Base-by-base conservation (phyloP, 2,329 filamentous ascomycete species). In the Verticillium zaregamsianum region DNA sequence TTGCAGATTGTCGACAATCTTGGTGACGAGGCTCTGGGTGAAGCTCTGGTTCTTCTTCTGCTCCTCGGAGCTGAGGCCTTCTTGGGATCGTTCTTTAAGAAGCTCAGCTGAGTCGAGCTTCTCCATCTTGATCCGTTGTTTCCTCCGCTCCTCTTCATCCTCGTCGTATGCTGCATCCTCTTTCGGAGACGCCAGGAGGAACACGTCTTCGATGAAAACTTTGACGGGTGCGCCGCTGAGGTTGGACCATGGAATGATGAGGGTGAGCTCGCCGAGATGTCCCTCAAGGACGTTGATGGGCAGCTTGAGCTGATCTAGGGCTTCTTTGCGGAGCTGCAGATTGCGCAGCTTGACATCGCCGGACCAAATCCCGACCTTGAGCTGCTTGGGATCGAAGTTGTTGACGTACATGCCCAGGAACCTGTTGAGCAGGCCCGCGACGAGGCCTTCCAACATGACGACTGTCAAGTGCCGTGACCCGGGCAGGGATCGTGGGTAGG, bases 331-430 rank as follows among this genome's bases (percentile, higher is more conserved):
- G 57, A 99, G 85, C 79, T 99, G 91, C 63, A 99, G 88, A 71
- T 99, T 89, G 64, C 89, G 89, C 55, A 99, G 84, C 79, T 96
- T 97, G 71, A 99, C 95, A 80, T 99, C 95, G 70, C 96, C 95
- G 25, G 92, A 96, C 95, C 94, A 99, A 71, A 99, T 99, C 66
- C 96, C 95, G 66, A 99, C 93, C 74, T 99, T 99, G 67, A 99
- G 85, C 81, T 99, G 95, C 71, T 92, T 90, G 60, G 95, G 92
- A 77, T 99, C 95, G 75, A 99, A 99, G 79, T 99, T 98, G 85
- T 96, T 93, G 77, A 99, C 94, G 77, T 99, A 99, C 90, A 98
- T 97, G 84, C 95, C 96, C 86, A 99, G 81, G 79, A 99, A 98
- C 82, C 96, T 91, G 82, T 99, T 99, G 70, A 99, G 89, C 82